phyloP scores from a whole-genome alignment of 148 eudicot genomes.

The Rhododendron molle region DNA sequence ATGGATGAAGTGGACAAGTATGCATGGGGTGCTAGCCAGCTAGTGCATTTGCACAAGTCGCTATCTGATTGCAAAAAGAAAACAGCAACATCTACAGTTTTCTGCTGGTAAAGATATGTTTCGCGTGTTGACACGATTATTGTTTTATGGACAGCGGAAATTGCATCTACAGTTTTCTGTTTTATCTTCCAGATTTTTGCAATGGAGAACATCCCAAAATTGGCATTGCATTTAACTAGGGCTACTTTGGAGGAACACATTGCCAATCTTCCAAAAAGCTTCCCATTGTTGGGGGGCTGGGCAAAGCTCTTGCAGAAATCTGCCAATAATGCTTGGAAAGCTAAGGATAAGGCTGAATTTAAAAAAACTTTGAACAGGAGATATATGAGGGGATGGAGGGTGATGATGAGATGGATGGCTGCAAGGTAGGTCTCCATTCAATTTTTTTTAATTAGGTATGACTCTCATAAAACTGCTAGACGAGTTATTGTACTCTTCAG shows the following conservation, averaged over 20 bases:
- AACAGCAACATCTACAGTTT: no score
- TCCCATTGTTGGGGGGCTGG: background rate
- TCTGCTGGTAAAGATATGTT: no score
- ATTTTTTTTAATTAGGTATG: background rate
- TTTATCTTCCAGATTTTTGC: background rate
- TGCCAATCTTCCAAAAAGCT: no score
- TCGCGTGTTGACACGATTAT: background rate
- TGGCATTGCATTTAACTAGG: background rate
- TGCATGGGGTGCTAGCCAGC: no score
- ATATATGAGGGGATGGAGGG: background rate
- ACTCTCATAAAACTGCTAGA: background rate
- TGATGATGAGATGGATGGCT: background rate
- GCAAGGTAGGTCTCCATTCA: background rate
- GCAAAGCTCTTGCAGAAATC: background rate
- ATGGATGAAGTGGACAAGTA: no score
- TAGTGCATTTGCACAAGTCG: no score
- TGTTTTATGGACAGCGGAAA: background rate
- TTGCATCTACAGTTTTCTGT: background rate
- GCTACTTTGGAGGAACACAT: background rate
- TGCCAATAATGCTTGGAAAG: background rate
- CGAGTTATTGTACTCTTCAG: background rate
- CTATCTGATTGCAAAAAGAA: no score
- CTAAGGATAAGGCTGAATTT: background rate
- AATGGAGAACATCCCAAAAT: background rate
- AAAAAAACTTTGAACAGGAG: background rate